phyloP scores from a whole-genome alignment of 2,329 filamentous ascomycete species.

The Xylaria polymorpha region DNA sequence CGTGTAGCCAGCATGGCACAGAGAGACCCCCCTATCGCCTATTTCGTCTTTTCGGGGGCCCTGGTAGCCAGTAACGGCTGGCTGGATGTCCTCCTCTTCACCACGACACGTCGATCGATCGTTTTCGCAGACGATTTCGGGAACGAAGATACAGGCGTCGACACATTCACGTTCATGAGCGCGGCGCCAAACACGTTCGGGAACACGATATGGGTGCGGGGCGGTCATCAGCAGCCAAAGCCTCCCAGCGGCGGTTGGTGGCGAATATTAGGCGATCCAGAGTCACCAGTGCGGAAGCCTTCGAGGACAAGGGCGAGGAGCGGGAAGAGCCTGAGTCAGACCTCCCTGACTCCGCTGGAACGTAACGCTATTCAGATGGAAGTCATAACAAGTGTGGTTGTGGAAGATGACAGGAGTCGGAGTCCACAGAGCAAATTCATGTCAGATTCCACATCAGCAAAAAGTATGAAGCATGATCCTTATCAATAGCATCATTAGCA shows the following conservation, averaged over 20 bases:
- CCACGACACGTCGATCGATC: conserved; percentile 64
- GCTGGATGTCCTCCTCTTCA: conserved; percentile 66
- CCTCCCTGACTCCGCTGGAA: conserved; percentile 40
- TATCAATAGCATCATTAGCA: conserved; percentile 7
- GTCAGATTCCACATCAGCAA: conserved; percentile 17
- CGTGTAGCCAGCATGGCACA: conserved; percentile 72
- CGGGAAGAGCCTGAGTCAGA: conserved; percentile 42
- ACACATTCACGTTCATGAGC: conserved; percentile 64
- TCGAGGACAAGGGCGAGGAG: conserved; percentile 3
- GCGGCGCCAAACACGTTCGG: conserved; percentile 49
- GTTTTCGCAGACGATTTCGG: conserved; percentile 55
- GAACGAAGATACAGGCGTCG: conserved; percentile 60
- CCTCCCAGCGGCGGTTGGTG: conserved; percentile 38
- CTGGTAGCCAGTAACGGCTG: conserved; percentile 69
- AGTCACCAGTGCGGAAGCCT: conserved; percentile 24
- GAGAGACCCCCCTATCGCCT: conserved; percentile 60
- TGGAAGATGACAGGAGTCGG: conserved; percentile 41
- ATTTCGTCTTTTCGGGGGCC: conserved; percentile 69
- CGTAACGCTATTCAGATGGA: conserved; percentile 49
- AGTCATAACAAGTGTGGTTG: conserved; percentile 47
- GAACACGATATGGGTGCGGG: conserved; percentile 50
- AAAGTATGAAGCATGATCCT: conserved; percentile 17
- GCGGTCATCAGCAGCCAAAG: conserved; percentile 37
- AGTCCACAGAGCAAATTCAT: not conserved
- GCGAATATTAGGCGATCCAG: conserved; percentile 39